A percentile compares a stretch with the other conserved stretches of the same genome.
These are phyloP conservation scores for Verticillium isaacii DNA, from an alignment of 2,329 filamentous ascomycete species.

Conservation along the genomic window DNA sequence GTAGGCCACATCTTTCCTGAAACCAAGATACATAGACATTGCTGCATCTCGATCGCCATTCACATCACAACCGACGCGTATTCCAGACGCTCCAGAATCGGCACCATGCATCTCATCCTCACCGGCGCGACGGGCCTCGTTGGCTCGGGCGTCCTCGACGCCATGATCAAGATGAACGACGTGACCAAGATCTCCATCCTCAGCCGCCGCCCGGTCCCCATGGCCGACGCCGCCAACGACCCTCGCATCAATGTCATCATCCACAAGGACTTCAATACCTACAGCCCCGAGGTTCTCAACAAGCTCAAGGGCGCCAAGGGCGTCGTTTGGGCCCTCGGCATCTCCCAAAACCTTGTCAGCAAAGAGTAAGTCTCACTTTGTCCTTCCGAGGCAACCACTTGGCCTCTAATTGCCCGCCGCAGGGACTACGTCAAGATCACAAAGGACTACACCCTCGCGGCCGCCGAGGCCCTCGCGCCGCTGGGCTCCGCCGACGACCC, in stretches of 20 bases:
- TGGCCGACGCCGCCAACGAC: constrained; percentile 53
- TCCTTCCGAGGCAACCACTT: neutral
- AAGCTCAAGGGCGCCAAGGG: constrained; percentile 61
- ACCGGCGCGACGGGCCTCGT: constrained; percentile 66
- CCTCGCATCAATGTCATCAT: constrained; percentile 61
- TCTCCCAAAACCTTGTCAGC: constrained; percentile 53
- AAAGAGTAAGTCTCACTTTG: constrained; percentile 44
- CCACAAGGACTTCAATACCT: constrained; percentile 62
- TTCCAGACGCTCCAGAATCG: too few relatives aligned
- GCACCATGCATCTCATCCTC: constrained; percentile 57
- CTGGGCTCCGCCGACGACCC: constrained; percentile 39
- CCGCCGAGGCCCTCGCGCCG: constrained; percentile 53
- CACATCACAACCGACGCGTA: neutral
- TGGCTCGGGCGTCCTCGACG: constrained; percentile 55
- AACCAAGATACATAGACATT: neutral
- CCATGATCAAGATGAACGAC: constrained; percentile 51
- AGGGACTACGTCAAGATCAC: constrained; percentile 66
- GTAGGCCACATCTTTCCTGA: neutral
- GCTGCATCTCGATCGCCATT: neutral
- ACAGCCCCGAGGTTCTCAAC: constrained; percentile 50
- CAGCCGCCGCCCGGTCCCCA: constrained; percentile 57
- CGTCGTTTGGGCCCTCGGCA: constrained; percentile 71
- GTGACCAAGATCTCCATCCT: constrained; percentile 66
- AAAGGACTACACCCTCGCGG: constrained; percentile 58
- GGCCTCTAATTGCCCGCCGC: neutral